Base-by-base conservation (phyloP, 2,329 filamentous ascomycete species). In the Curvularia lunata region DNA sequence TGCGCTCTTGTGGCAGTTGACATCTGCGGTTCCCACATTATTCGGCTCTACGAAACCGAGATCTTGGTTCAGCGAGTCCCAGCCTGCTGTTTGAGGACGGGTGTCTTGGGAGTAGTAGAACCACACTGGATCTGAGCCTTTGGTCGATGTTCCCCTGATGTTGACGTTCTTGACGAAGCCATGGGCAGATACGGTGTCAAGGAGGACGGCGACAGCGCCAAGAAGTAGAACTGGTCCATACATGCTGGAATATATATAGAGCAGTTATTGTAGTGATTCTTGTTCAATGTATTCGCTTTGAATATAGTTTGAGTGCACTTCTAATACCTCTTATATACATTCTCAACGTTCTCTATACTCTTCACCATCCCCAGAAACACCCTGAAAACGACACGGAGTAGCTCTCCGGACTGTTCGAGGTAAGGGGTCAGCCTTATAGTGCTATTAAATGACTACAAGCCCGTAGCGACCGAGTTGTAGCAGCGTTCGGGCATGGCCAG, bases 1-100 rank as follows among this genome's bases (percentile, higher is more conserved):
- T 8, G 74, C 72, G 52, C 67, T 71, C 70, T 78, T 78, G 68
- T 79, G 77, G 68, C 77, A 79, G 64, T 69, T 72, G 50, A 78
- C 71, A 48, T 78, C 69, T 30, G 56, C 49, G 27, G 66, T 62
- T 32, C 60, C 59, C 13, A 70, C 66, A 10, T 63, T 46, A 19
- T 64, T 63, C 1, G 75, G 75, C 51, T 68, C 64, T 18, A 78
- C 73, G 59, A 77, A 78, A 23, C 76, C 76, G 43, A 68, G 61
- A 52, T 78, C 76, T 49, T 74, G 73, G 67, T 77, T 77, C 41
- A 73, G 48, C 1, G 74, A 54, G 32, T 72, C 66, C 75, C 75
- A 77, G 5, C 74, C 75, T 16, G 73, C 70, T 5, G 70, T 75
- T 25, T 69, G 58, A 8, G 72, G 66, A n/a, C 64, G 52, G 6